phyloP scores from a whole-genome alignment of 2,329 filamentous ascomycete genomes.

The Pseudofabraea citricarpa region DNA sequence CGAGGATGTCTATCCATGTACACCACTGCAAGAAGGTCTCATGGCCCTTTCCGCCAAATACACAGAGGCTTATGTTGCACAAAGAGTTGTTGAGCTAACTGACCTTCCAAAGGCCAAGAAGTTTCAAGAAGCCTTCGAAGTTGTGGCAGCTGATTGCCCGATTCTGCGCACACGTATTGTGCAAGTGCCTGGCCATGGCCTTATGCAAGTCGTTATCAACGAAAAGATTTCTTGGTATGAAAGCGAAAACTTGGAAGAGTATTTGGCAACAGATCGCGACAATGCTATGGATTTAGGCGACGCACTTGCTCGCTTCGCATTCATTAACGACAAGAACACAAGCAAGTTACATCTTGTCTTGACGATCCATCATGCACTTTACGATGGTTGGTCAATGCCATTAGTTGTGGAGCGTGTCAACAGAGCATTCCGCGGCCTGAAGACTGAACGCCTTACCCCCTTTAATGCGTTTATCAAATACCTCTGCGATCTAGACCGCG shows the following conservation, averaged over 20 bases:
- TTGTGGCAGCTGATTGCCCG: slow-evolving; percentile 12
- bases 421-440: slow-evolving; percentile 22
- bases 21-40: slow-evolving; percentile 32
- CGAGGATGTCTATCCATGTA: slow-evolving; percentile 34
- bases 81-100: slow-evolving; percentile 13
- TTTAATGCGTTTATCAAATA: slow-evolving; percentile 37
- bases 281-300: slow-evolving; percentile 3
- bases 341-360: slow-evolving; percentile 1
- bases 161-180: slow-evolving; percentile 31
- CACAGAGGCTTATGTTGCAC: slow-evolving; percentile 30
- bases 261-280: slow-evolving; percentile 3
- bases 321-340: slow-evolving; percentile 2
- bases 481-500: slow-evolving; percentile 34
- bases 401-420: slow-evolving; percentile 2
- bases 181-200: slow-evolving; percentile 1
- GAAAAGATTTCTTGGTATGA: slow-evolving; percentile 6
- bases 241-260: slow-evolving; percentile 2
- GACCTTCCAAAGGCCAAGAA: slow-evolving; percentile 9
- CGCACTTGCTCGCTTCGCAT: slow-evolving; percentile 3
- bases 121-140: slow-evolving; percentile 23
- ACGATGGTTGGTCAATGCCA: slow-evolving; percentile 58
- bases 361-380: slow-evolving; percentile 48
- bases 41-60: slow-evolving; percentile 28
- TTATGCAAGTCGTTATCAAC: slow-evolving; percentile 13
- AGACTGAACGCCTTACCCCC: background rate